phyloP scores from a whole-genome alignment of 805 yeast species.

The Saturnispora kantuleensis region DNA sequence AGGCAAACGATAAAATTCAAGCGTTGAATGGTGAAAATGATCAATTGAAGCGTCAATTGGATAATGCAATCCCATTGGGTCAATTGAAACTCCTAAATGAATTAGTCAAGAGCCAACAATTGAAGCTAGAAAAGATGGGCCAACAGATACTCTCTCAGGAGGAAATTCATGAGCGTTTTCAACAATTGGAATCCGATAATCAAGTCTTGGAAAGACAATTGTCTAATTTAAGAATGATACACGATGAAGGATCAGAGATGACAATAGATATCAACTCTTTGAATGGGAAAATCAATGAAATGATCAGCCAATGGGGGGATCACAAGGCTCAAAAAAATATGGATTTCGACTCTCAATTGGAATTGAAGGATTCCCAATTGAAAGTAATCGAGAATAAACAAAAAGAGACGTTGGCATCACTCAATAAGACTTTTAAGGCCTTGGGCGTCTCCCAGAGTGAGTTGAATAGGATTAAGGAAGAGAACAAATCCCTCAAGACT shows the following conservation, averaged over 20 bases:
- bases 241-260: not conserved
- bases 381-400: conserved; percentile 51
- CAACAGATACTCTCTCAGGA: conserved; percentile 35
- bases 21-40: conserved; percentile 33
- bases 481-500: conserved; percentile 43
- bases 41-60: conserved; percentile 8
- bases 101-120: conserved; percentile 44
- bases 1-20: conserved; percentile 47
- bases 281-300: not conserved
- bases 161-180: conserved; percentile 34
- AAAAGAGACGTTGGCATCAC: conserved; percentile 59
- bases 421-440: conserved; percentile 67
- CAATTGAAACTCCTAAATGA: conserved; percentile 34
- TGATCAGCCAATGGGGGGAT: no score
- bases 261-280: no score
- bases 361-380: conserved; percentile 17
- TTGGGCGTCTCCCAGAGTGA: conserved; percentile 67
- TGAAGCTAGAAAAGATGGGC: conserved; percentile 32
- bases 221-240: not conserved
- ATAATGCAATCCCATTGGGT: conserved; percentile 1
- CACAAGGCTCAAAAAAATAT: no score
- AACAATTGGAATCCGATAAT: conserved; percentile 38
- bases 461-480: conserved; percentile 46
- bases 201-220: conserved; percentile 36
- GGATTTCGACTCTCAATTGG: conserved; percentile 25